Base-by-base conservation (phyloP, 2,329 filamentous ascomycete genomes). In the Stagonosporopsis chrysanthemi region DNA sequence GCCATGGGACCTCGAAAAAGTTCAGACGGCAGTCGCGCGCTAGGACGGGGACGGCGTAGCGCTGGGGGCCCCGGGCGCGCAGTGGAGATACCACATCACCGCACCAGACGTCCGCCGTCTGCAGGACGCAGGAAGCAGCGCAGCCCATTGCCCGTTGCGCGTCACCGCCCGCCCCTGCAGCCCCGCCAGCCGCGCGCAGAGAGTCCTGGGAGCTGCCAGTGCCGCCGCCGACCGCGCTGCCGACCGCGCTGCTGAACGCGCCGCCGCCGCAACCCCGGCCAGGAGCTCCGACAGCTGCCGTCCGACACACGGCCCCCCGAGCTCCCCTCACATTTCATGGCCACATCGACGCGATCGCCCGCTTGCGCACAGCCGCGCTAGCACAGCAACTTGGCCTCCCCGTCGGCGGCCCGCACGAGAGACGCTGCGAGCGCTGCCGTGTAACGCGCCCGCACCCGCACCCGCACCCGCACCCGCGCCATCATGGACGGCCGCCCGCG, bases 401-500 rank as follows among this genome's bases (percentile, higher is more conserved):
- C 23, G 22, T 33, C n/a, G n/a, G n/a, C n/a, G n/a, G n/a, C n/a
- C 19, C 39, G 39, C 39, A 19, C 44, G 23, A 17, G 9, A 26
- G 33, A 9, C 8, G 8, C 41, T 29, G 42, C 15, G n/a, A 41
- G 36, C 8, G 41, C 54, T 52, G 48, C 35, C 24, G 54, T 57
- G 54, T 44, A 52, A 52, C 54, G 38, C 44, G 19, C 54, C 54
- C 33, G 33, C 43, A 19, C 22, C n/a, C n/a, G n/a, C n/a, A n/a
- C n/a, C n/a, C n/a, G n/a, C n/a, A n/a, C n/a, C n/a, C n/a, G n/a
- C n/a, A n/a, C n/a, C n/a, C n/a, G n/a, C 26, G 46, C 40, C 50
- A 62, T 42, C 39, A 77, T 77, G 75, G 74, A 77, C 53, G 71
- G 69, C 38, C 63, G 72, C 42, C 65, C 63, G 63, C 72, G 70